Evolutionary conservation across 148 eudicot species (phyloP).

Genomic region (Vaccinium macrocarpon): DNA sequence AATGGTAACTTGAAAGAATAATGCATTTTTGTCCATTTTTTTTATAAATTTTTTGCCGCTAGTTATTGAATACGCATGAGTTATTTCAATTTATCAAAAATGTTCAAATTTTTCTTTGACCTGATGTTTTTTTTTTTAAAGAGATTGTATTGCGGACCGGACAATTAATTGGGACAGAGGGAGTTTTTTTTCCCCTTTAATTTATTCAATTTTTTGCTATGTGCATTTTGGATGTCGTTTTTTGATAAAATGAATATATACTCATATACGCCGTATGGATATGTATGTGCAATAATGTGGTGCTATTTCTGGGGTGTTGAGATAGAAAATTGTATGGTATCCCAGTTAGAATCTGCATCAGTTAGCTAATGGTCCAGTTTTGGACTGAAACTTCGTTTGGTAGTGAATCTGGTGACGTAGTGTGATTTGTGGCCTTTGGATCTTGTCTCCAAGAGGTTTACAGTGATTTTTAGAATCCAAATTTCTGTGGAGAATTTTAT

Average conservation of each 20-base stretch:
- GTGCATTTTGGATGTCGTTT: background rate
- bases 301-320: background rate
- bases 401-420: no score
- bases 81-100: no score
- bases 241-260: no score
- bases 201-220: background rate
- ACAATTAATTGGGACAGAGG: no score
- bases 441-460: background rate
- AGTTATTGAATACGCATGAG: no score
- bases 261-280: background rate
- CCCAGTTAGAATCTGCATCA: background rate
- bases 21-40: no score
- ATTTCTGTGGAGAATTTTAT: background rate
- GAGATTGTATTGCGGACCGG: no score
- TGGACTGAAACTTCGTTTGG: background rate
- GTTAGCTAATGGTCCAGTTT: background rate
- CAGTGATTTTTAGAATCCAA: background rate
- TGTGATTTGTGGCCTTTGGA: background rate
- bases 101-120: no score
- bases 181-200: no score
- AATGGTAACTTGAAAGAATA: no score
- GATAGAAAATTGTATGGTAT: background rate
- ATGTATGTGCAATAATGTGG: background rate
- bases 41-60: no score
- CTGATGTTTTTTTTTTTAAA: no score